A percentile compares a stretch with the other conserved stretches of the same genome.
Evolutionary conservation across 2,329 filamentous ascomycete species (phyloP).

Genomic region (Fusarium sp.): DNA sequence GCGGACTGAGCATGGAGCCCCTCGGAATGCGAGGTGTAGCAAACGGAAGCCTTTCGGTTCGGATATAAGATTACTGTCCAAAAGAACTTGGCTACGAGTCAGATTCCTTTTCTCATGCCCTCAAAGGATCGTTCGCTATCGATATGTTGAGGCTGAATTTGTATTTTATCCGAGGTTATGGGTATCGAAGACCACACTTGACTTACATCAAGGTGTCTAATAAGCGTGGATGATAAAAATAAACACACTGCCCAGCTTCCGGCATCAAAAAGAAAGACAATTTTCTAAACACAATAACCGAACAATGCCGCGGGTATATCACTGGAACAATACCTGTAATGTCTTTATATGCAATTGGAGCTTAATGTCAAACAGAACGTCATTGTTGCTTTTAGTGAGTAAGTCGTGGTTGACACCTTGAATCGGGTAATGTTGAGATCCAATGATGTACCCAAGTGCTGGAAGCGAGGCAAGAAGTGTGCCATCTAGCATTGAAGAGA

Average conservation of each 20-base stretch:
- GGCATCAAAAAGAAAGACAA: not conserved
- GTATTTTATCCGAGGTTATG: slow-evolving; percentile 41
- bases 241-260: slow-evolving; percentile 25
- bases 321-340: slow-evolving; percentile 73
- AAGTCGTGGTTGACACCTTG: slow-evolving; percentile 3
- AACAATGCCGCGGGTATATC: slow-evolving; percentile 42
- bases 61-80: slow-evolving; percentile 60
- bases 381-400: not conserved
- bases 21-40: slow-evolving; percentile 73
- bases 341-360: slow-evolving; percentile 2
- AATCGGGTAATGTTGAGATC: too few species aligned
- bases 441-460: too few species aligned
- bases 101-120: slow-evolving; percentile 42
- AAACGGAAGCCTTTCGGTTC: slow-evolving; percentile 72
- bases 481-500: too few species aligned
- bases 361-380: not conserved
- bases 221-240: slow-evolving; percentile 57
- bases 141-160: slow-evolving; percentile 3
- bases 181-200: slow-evolving; percentile 2
- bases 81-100: slow-evolving; percentile 29
- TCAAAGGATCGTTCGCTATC: not conserved
- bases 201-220: slow-evolving; percentile 59
- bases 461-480: too few species aligned
- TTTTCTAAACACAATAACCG: slow-evolving; percentile 35
- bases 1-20: slow-evolving; percentile 75